Evolutionary conservation across 495 filamentous ascomycete genomes (phyloP), one percentile per base, ranked within the genome.

Genomic region (Hypoxylon intermedium): DNA sequence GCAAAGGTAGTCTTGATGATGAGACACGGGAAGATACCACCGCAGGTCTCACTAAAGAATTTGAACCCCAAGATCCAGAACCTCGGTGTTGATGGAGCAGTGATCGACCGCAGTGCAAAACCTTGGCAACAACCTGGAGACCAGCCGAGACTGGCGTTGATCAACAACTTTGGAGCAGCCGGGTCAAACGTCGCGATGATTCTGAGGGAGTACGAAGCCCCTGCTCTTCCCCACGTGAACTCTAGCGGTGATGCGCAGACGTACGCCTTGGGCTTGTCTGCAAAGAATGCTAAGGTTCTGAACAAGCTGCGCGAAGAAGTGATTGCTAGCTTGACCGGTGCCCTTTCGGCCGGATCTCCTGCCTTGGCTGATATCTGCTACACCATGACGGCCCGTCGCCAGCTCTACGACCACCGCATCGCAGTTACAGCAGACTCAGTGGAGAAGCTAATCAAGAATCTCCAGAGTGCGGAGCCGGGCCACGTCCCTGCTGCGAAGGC

Each of bases 1-100:
- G 66, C 78, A 30, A 81, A 82, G 51, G 43, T 73, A 0, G 44
- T 79, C 6, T 38, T 80, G 5, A 81, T 82, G 79, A 77, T 83
- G 9, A 69, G 77, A 2, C 37, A 76, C 3, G 62, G 66, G 3
- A 48, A 50, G 0, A 74, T 81, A 16, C 74, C 75, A 2, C 72
- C 72, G 1, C 78, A 77, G 52, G 72, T 75, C 0, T 78, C 71
- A 28, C 75, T 77, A 36, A 26, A 58, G 0, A 52, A 52, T 0
- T 51, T 82, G 5, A 84, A 79, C 50, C 77, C 78, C 0, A 53
- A 37, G 16, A 67, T 77, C 5, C 18, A 57, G 9, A 23, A 67
- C n/a, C 33, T 56, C 0, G 36, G 48, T 5, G 31, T 60, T 12
- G 75, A 79, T 38, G 67, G 61, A 0, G 72, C 82, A 1, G 53